phyloP scores from a whole-genome alignment of 257 asterid species.

The Paulownia fortunei region DNA sequence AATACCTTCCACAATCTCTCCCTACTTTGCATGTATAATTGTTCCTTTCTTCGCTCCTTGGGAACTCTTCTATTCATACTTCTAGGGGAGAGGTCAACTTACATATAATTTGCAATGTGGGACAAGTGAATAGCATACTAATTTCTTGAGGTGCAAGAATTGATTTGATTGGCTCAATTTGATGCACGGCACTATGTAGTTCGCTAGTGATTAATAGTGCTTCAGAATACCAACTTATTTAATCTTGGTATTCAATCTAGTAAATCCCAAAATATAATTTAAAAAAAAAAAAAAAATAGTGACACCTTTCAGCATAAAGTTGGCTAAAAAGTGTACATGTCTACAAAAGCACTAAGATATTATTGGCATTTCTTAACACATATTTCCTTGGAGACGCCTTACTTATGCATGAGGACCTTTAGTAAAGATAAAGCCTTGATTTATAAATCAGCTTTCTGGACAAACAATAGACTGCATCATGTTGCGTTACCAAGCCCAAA shows the following conservation, averaged over 20 bases:
- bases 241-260: neutral
- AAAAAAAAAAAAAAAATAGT: neutral
- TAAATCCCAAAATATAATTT: neutral
- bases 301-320: neutral
- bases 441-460: neutral
- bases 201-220: neutral
- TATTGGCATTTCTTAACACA: neutral
- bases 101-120: neutral
- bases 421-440: neutral
- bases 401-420: neutral
- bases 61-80: neutral
- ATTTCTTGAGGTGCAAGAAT: neutral
- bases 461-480: neutral
- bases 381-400: neutral
- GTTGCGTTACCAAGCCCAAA: neutral
- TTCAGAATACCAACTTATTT: neutral
- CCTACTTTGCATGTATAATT: neutral
- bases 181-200: neutral
- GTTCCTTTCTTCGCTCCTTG: neutral
- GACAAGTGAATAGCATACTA: neutral
- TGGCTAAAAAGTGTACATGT: neutral
- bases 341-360: neutral
- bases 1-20: neutral
- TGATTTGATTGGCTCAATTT: neutral
- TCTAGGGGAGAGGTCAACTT: neutral